Base-by-base conservation (phyloP, 345 rosid species). In the Salix arbutifolia region DNA sequence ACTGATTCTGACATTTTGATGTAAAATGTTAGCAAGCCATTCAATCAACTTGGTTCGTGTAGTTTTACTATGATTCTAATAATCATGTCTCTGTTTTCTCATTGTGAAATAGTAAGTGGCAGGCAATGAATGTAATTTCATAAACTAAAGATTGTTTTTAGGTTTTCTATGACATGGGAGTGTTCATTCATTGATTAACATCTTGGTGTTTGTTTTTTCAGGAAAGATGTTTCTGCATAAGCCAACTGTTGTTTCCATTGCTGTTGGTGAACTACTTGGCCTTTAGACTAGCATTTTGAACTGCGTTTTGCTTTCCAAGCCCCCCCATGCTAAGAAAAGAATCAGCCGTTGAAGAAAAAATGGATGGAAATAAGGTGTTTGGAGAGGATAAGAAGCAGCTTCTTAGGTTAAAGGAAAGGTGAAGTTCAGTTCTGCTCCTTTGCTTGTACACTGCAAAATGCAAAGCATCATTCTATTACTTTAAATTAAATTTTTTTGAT, bases 371-470 rank as follows among this genome's bases (percentile, higher is more conserved):
- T 26, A 25, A 23, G 28, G 64, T 28, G 23, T 58, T 9, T 58
- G 64, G 60, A 74, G 60, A n/a, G 72, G 52, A 70, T 13, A 38
- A 38, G 75, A 38, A 58, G 70, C 69, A 64, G 64, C 60, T 64
- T 67, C 31, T 69, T 4, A 58, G 65, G 69, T 44, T 42, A 11
- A 18, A 48, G 74, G 67, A 64, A 75, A 74, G 78, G 71, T 69
- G 69, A 78, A 60, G 21, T 42, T 58, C 58, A 31, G 18, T 31
- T 33, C 13, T 68, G 1, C 17, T 61, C 65, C 58, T 64, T 79
- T 65, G 46, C 75, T 38, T 65, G 64, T 48, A 30, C 77, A 25
- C 62, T 42, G 68, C 68, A 25, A 72, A 40, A 35, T 33, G 69
- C 33, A 44, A 78, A 33, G 67, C 46, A 76, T 52, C 42, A 21